Base-by-base conservation (phyloP, 1,284 basidiomycete species). In the Spongispora temasekensis region DNA sequence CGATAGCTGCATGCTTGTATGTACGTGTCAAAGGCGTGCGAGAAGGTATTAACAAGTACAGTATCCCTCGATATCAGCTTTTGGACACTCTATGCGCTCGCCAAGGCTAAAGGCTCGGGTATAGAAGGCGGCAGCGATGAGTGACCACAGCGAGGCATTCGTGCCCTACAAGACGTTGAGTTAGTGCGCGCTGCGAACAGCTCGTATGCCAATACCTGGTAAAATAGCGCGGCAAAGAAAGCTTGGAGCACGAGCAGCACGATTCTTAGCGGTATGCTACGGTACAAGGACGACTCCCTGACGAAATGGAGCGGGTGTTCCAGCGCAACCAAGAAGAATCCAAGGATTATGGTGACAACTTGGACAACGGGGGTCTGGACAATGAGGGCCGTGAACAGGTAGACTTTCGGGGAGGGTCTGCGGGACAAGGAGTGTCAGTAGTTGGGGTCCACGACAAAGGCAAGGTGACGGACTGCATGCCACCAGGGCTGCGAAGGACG, bases 331-430 rank as follows among this genome's bases (percentile, higher is more conserved):
- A 91, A 78, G 46, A 78, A 65, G 59, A 87, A 67, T 17, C 81
- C 88, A 40, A 90, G 63, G 34, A 87, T 27, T 72, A 94, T 85
- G 31, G 83, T 78, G 31, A 89, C 52, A 42, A 88, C 83, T 67
- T 88, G 93, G 34, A 95, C 74, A 58, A 93, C 64, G 5, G 93
- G 93, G 3, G 78, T 70, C 66, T 89, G 88, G 73, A 94, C 89
- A 64, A 92, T 92, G 67, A 94, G 71, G 4, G 78, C 76, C 57
- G 91, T 79, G 75, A 94, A 92, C 59, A 89, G 68, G 2, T 80
- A 79, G 48, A 83, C 83, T 61, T 80, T 84, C 8, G 82, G 79
- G 12, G 88, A 79, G 19, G 93, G 86, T 73, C 93, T 93, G 65
- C 25, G 28, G 61, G 64, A 15, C 30, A 28, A 23, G 27, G 37